Conservation (phyloP, 169 alveolate genomes). For the Plasmodium falciparum region DNA sequence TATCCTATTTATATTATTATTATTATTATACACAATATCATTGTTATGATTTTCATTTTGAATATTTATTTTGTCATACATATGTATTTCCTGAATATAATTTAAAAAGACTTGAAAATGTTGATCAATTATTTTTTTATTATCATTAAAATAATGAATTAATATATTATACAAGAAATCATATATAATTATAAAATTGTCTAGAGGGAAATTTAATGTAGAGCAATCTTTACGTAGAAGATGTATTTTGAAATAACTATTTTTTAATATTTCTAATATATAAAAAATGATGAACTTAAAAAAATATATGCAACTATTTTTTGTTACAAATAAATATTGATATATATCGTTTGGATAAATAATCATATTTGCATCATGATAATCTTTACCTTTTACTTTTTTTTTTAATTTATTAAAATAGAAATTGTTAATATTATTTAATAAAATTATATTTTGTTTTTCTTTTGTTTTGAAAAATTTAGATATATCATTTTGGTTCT, state of each 20-base stretch:
- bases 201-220: conserved; percentile 33
- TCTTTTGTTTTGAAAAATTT: background rate
- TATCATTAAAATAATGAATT: conserved; percentile 36
- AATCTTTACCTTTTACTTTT: conserved; percentile 5
- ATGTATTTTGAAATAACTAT: conserved; percentile 26
- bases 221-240: conserved; percentile 15
- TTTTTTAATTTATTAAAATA: conserved; percentile 23
- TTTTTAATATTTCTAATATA: conserved; percentile 59
- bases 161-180: conserved; percentile 43
- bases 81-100: conserved; percentile 30
- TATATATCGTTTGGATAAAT: conserved; percentile 41
- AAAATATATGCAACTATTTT: conserved; percentile 59
- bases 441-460: background rate
- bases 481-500: conserved; percentile 6
- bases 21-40: background rate
- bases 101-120: conserved; percentile 27
- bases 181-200: conserved; percentile 46
- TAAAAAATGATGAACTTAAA: conserved; percentile 37
- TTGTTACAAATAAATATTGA: conserved; percentile 63
- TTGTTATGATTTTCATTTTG: background rate
- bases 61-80: conserved; percentile 10
- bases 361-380: background rate
- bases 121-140: conserved; percentile 1
- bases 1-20: background rate
- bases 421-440: conserved; percentile 36